Percentiles rank a stretch among this genome's conserved stretches.
These are phyloP conservation scores for Exophiala sp. DNA, from an alignment of 2,329 filamentous ascomycete genomes.

Conservation along the genomic window DNA sequence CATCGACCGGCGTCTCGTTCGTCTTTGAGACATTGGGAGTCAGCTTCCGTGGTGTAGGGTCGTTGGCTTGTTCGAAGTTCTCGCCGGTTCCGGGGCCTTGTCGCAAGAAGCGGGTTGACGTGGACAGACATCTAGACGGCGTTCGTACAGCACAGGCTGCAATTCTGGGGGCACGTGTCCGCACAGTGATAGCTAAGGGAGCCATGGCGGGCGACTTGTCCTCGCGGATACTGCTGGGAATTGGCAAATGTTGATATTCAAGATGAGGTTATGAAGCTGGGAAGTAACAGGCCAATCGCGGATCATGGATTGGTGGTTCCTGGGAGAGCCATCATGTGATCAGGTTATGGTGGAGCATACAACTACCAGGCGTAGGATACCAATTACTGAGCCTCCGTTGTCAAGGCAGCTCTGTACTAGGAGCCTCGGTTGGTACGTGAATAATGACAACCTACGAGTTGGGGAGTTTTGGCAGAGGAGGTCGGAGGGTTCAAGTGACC, in stretches of 20 bases:
- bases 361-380: too few species aligned
- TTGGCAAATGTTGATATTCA: neutral
- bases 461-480: too few species aligned
- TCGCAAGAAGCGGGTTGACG: conserved; percentile 24
- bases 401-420: too few species aligned
- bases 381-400: too few species aligned
- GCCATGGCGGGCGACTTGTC: conserved; percentile 12
- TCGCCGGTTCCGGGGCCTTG: conserved; percentile 30
- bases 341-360: neutral
- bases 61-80: conserved; percentile 48
- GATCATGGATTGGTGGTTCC: conserved; percentile 3
- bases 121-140: conserved; percentile 50
- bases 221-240: neutral
- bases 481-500: too few species aligned
- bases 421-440: too few species aligned
- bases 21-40: conserved; percentile 55
- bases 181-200: conserved; percentile 15
- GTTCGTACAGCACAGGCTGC: conserved; percentile 59
- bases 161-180: conserved; percentile 6
- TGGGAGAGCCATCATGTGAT: neutral
- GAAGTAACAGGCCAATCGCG: conserved; percentile 7
- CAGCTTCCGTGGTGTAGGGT: conserved; percentile 48
- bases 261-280: conserved; percentile 4
- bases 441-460: too few species aligned
- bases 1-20: conserved; percentile 51